Evolutionary conservation across 352 stramenopile species (phyloP).

Genomic region (Salisapilia sapeloensis): DNA sequence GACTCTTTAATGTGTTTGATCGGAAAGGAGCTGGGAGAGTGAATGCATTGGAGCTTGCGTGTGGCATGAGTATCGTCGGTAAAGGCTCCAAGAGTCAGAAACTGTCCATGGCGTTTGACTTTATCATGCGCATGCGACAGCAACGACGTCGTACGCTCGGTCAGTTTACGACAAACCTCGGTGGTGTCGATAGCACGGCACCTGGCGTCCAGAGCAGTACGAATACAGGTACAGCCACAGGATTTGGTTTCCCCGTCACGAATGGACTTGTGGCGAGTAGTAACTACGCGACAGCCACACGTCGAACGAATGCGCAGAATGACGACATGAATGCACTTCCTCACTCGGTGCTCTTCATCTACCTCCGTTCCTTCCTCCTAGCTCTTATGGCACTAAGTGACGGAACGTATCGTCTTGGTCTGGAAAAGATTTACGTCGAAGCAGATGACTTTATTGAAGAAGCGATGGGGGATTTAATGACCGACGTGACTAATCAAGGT

Average conservation of each 20-base stretch:
- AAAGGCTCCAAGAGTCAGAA: conserved; percentile 79
- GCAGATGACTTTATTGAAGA: conserved; percentile 77
- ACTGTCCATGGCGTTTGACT: conserved; percentile 70
- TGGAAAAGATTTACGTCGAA: conserved; percentile 78
- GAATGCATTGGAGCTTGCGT: conserved; percentile 73
- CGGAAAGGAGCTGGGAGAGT: conserved; percentile 64
- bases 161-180: conserved; percentile 24
- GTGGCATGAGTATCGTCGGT: conserved; percentile 69
- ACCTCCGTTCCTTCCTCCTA: conserved; percentile 68
- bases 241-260: conserved; percentile 38
- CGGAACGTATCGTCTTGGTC: conserved; percentile 51
- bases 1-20: conserved; percentile 78
- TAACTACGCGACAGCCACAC: conserved; percentile 15
- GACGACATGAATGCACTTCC: conserved; percentile 50
- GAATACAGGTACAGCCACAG: conserved; percentile 20
- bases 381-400: conserved; percentile 78
- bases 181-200: conserved; percentile 9
- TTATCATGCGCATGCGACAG: conserved; percentile 73
- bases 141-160: conserved; percentile 54
- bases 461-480: conserved; percentile 74
- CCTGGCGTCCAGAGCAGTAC: conserved; percentile 24
- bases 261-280: conserved; percentile 14
- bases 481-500: conserved; percentile 41
- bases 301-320: conserved; percentile 14
- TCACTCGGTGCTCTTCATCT: conserved; percentile 73